phyloP scores from a whole-genome alignment of 345 rosid genomes.

The Lepidium africanum region DNA sequence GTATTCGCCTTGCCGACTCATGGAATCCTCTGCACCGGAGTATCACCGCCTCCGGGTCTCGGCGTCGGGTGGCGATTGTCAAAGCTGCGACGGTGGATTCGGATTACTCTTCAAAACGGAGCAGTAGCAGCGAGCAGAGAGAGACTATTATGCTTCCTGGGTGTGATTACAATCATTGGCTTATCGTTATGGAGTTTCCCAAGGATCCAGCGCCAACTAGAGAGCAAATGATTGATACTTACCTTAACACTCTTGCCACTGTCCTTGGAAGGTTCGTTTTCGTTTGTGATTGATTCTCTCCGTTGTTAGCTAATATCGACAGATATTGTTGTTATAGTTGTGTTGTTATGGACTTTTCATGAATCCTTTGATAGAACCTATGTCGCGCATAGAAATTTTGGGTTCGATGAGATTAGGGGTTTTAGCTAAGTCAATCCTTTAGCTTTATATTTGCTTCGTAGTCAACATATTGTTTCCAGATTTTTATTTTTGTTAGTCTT shows the following conservation, averaged over 20 bases:
- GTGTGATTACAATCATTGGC: constrained; percentile 94
- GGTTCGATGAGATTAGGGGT: not conserved
- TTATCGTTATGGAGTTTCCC: constrained; percentile 95
- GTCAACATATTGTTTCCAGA: not conserved
- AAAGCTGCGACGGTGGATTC: constrained; percentile 50
- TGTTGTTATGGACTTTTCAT: not conserved
- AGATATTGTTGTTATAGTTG: not conserved
- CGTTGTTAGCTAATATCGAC: not conserved
- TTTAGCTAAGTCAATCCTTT: not conserved
- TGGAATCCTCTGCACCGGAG: constrained; percentile 11
- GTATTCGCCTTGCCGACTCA: not conserved
- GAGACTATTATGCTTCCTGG: constrained; percentile 96
- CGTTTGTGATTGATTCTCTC: not conserved
- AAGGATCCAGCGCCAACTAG: constrained; percentile 92
- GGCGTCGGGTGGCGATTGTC: constrained; percentile 26
- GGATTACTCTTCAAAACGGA: constrained; percentile 57
- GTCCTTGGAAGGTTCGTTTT: constrained; percentile 70
- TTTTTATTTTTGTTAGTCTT: not conserved
- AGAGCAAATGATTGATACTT: constrained; percentile 94
- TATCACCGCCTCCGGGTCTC: constrained; percentile 1
- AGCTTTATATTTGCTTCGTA: not conserved
- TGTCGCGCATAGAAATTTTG: not conserved
- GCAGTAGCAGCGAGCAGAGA: constrained; percentile 64
- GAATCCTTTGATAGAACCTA: not conserved
- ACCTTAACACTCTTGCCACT: constrained; percentile 77